Evolutionary conservation across 2,329 filamentous ascomycete genomes (phyloP).

Genomic region (Ophiosphaerella herpotricha): DNA sequence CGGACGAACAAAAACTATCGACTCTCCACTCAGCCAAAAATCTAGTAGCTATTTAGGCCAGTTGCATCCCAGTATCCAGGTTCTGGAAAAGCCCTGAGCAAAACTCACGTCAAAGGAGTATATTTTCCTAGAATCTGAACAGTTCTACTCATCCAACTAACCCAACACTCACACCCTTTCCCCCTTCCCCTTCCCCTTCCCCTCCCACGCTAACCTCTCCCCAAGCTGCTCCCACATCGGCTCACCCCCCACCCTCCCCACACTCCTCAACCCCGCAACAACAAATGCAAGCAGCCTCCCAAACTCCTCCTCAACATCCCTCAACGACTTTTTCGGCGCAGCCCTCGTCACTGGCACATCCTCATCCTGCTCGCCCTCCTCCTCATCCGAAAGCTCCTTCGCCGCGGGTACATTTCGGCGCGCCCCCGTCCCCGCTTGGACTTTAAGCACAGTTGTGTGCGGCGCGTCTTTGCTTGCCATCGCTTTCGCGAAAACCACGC

Average conservation of each 20-base stretch:
- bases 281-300: slow-evolving; percentile 71
- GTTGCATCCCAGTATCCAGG: too few relatives aligned
- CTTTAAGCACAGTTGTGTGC: too few relatives aligned
- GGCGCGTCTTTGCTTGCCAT: slow-evolving; percentile 44
- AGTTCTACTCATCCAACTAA: too few relatives aligned
- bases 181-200: slow-evolving; percentile 20
- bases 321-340: slow-evolving; percentile 51
- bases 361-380: too few relatives aligned
- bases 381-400: slow-evolving; percentile 15
- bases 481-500: slow-evolving; percentile 68
- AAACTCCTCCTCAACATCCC: slow-evolving; percentile 65
- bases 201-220: slow-evolving; percentile 71
- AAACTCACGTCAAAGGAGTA: too few relatives aligned
- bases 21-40: too few relatives aligned
- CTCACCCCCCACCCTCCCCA: slow-evolving; percentile 75
- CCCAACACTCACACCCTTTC: not conserved
- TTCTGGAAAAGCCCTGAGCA: too few relatives aligned
- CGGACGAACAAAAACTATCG: too few relatives aligned
- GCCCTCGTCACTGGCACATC: too few relatives aligned
- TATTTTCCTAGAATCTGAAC: too few relatives aligned
- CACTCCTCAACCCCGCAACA: slow-evolving; percentile 71
- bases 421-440: too few relatives aligned
- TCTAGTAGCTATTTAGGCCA: too few relatives aligned
- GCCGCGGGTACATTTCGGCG: not conserved
- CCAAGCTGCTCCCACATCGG: slow-evolving; percentile 79